Evolutionary conservation across 495 filamentous ascomycete species (phyloP).

Genomic region (Neurospora pannonica): DNA sequence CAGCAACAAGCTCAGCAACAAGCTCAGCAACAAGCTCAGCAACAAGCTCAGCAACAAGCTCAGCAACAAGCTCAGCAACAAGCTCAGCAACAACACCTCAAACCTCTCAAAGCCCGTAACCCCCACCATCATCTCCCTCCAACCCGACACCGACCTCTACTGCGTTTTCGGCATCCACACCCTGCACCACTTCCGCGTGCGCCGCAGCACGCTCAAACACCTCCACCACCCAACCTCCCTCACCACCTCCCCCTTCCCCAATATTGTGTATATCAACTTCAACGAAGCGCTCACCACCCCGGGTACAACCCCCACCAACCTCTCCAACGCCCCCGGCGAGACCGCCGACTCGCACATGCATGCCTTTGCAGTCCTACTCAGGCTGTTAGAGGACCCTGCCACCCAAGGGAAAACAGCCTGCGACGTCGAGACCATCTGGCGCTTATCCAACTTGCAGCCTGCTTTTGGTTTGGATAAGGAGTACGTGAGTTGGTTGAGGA

Average conservation of each 20-base stretch:
- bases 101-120: neutral
- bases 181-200: neutral
- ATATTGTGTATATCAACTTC: neutral
- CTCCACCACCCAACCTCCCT: neutral
- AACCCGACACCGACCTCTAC: neutral
- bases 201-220: neutral
- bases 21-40: neutral
- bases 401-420: neutral
- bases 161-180: neutral
- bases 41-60: neutral
- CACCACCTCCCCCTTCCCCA: neutral
- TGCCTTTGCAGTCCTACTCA: neutral
- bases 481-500: neutral
- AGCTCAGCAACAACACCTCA: neutral
- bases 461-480: neutral
- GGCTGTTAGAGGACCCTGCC: neutral
- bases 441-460: neutral
- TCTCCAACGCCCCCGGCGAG: neutral
- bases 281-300: neutral
- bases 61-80: neutral
- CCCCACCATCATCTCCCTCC: neutral
- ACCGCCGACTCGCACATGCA: neutral
- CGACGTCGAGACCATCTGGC: constrained; percentile 1
- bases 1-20: neutral
- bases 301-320: neutral